Evolutionary conservation across 208 protist genomes (phyloP), one percentile per base, ranked within the genome.

Genomic region (Trypanosoma lewisi): DNA sequence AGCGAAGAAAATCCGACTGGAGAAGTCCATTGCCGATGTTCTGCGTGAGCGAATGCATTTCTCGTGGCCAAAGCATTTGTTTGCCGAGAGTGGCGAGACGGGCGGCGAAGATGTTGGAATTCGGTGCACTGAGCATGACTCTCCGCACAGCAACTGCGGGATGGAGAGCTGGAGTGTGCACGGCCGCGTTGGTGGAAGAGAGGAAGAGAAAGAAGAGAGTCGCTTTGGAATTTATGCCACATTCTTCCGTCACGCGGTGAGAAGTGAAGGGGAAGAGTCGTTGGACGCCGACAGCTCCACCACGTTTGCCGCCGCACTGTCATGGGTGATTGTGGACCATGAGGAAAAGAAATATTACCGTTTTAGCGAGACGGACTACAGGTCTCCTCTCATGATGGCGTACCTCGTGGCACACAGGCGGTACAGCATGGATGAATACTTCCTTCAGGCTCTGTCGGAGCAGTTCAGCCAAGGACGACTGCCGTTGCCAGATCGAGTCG

Each of bases 241-340:
- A 31, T 85, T 89, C 39, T 70, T 70, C 14, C 61, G 64, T 27
- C 33, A 76, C 7, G 79, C 79, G 14, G 68, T 89, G 1, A 63
- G 66, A 19, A 19, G 42, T 48, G 78, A 79, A 41, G 73, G 77
- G 31, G 75, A 83, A 25, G 75, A 83, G 42, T 67, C 67, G 6
- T 65, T 62, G 4, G 41, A 34, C 39, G 63, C 56, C 33, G 48
- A 54, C 28, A 52, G 63, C 12, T 39, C 66, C 16, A 51, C 82
- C 21, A 76, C 61, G 0, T 63, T 73, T 45, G 68, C 62, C 7
- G 59, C 41, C 12, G 63, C 59, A 4, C 54, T 89, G 25, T 70
- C 76, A 7, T 89, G 83, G 83, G 76, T 75, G 16, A 68, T 89
- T 48, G 70, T 77, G 4, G 83, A 86, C 60, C 67, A 83, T 58